phyloP scores from a whole-genome alignment of 1,284 basidiomycete genomes.

The Leucoagaricus sp. region DNA sequence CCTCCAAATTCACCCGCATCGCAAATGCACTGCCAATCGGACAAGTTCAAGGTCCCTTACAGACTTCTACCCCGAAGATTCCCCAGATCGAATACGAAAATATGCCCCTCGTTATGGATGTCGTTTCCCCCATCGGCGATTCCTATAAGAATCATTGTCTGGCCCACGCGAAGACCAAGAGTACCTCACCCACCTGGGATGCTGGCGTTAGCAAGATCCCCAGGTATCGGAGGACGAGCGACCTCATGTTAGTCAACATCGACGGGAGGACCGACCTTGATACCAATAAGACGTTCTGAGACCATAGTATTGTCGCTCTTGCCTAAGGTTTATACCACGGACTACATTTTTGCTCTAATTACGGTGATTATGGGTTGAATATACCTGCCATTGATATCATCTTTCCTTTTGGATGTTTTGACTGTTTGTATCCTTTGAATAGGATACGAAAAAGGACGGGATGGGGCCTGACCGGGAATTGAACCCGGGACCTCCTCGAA shows the following conservation, averaged over 20 bases:
- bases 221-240: background rate
- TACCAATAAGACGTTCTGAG: slow-evolving; percentile 1
- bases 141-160: background rate
- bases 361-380: no score
- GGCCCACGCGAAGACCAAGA: background rate
- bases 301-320: no score
- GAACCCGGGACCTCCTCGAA: slow-evolving; percentile 84
- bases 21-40: background rate
- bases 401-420: background rate
- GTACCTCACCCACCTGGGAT: background rate
- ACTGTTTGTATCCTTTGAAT: background rate
- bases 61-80: slow-evolving; percentile 8
- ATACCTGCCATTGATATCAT: background rate
- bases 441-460: background rate
- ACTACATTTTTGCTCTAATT: no score
- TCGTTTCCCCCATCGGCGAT: background rate
- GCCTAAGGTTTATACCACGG: no score
- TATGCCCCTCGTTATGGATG: background rate
- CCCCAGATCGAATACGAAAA: background rate
- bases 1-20: background rate
- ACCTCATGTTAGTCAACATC: background rate
- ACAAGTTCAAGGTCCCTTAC: background rate
- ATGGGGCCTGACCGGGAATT: slow-evolving; percentile 78
- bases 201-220: background rate
- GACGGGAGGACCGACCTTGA: background rate